Base-by-base conservation (phyloP, 2,329 filamentous ascomycete species). In the Fusarium albosuccineum region DNA sequence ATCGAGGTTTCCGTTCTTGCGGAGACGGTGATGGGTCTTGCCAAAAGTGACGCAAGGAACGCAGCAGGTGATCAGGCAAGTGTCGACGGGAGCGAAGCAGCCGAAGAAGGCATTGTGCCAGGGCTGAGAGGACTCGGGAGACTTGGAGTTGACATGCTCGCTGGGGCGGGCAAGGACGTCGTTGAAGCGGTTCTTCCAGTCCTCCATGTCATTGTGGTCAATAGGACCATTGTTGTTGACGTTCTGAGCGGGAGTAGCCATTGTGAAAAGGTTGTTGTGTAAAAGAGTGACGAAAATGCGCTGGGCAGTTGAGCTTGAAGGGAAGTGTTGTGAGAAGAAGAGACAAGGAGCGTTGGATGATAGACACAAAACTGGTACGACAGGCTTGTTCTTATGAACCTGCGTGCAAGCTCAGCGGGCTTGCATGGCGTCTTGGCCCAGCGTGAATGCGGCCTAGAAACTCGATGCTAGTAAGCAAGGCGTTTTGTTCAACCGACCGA, bases 41-140 rank as follows among this genome's bases (percentile, higher is more conserved):
- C 82, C 82, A 49, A 83, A 85, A 34, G 81, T 83, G 33, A 84
- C 75, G 63, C 82, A 85, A 2, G 83, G 82, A 27, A 82, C 63
- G 64, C 79, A 84, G 66, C 77, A 85, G 14, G 80, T 78, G 53
- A 83, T 74, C n/a, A 82, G 65, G 71, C 82, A 84, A 2, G 78
- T 76, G 52, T 80, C 78, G 53, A 83, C 75, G 26, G 82, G 82
- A 61, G 64, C 76, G 73, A 80, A 81, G 78, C 82, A 85, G 59
- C 77, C 77, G 45, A 82, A 84, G 71, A 84, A 79, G 52, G 75
- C 66, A 44, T 73, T 73, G 62, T 68, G 68, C 82, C 82, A 85
- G 9, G 78, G 58, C 68, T 78, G 74, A 0, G 82, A 64, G 26
- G 67, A 69, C 22, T 73, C 75, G 11, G 80, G 74, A 1, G 82